Conservation (phyloP, 2,329 filamentous ascomycete genomes). For the Fusarium goolgardi region DNA sequence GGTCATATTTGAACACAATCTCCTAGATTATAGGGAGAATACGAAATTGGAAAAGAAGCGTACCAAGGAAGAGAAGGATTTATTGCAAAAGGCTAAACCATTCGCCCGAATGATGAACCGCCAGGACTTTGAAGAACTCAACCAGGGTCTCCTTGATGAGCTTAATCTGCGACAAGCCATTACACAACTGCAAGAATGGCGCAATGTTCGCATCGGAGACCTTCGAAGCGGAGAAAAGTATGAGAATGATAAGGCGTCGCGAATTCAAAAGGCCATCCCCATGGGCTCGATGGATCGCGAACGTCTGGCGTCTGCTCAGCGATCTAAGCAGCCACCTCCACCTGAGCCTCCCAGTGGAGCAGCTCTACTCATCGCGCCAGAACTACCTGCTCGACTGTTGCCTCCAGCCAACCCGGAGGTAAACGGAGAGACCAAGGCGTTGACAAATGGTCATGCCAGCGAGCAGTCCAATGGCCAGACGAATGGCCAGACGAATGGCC, state of each 20-base stretch:
- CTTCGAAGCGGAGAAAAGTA: slow-evolving; percentile 91
- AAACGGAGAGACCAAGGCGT: slow-evolving; percentile 64
- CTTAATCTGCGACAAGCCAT: slow-evolving; percentile 92
- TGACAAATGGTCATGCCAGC: slow-evolving; percentile 66
- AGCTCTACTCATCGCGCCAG: slow-evolving; percentile 80
- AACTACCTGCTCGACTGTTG: slow-evolving; percentile 73
- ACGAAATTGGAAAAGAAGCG: slow-evolving; percentile 90
- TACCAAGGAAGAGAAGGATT: slow-evolving; percentile 92
- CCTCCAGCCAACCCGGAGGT: slow-evolving; percentile 50
- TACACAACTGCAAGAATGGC: slow-evolving; percentile 91
- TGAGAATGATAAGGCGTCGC: slow-evolving; percentile 84
- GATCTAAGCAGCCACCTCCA: slow-evolving; percentile 73
- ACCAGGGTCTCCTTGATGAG: slow-evolving; percentile 87
- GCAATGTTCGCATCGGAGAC: slow-evolving; percentile 83
- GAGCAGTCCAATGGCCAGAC: slow-evolving; percentile 54
- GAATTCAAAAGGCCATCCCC: slow-evolving; percentile 76
- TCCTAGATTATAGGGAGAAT: slow-evolving; percentile 95
- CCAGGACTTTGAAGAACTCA: slow-evolving; percentile 87
- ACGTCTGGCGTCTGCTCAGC: slow-evolving; percentile 76
- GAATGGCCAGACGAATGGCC: slow-evolving; percentile 60
- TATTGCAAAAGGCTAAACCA: slow-evolving; percentile 93
- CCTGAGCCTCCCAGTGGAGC: slow-evolving; percentile 80
- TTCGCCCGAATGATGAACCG: slow-evolving; percentile 98
- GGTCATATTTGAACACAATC: slow-evolving; percentile 93
- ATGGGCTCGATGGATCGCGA: slow-evolving; percentile 88